These are phyloP conservation scores for Melocanna baccifera DNA, from an alignment of 176 grass and related monocot species.

Conservation along the genomic window DNA sequence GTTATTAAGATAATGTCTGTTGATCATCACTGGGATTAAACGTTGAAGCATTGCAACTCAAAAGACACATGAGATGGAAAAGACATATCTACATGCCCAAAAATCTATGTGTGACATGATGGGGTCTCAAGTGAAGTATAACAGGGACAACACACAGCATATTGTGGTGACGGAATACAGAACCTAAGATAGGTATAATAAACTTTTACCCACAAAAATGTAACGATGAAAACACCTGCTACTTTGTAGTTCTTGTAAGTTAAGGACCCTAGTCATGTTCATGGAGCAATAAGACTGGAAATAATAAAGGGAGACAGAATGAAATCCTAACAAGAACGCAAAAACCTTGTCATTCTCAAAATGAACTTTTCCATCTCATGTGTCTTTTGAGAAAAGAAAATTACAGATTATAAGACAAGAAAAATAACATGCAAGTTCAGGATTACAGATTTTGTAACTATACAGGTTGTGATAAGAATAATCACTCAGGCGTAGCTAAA, in stretches of 20 bases:
- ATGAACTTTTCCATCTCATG: not conserved
- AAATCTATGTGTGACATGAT: not conserved
- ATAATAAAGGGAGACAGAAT: not conserved
- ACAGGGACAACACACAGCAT: not conserved
- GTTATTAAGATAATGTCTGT: not conserved
- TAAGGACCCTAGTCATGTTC: not conserved
- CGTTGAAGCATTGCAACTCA: slow-evolving; percentile 15
- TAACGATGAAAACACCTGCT: slow-evolving; percentile 10
- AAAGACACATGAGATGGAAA: slow-evolving; percentile 25
- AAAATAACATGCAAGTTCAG: not conserved
- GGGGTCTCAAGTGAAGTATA: not conserved
- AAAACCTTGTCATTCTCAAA: slow-evolving; percentile 38
- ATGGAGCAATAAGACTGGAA: slow-evolving; percentile 13
- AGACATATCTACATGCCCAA: not conserved
- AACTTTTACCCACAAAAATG: not conserved
- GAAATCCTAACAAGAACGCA: slow-evolving; percentile 1
- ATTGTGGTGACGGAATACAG: not conserved
- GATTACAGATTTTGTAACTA: not conserved
- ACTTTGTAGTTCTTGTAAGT: slow-evolving; percentile 1
- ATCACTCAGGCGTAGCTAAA: not conserved
- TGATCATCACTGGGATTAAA: not conserved
- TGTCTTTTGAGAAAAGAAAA: no score
- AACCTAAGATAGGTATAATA: not conserved
- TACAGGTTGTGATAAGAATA: not conserved
- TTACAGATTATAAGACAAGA: not conserved